A percentile compares a stretch with the other conserved stretches of the same genome.
Conservation (phyloP, 2,329 filamentous ascomycete genomes). For the Colletotrichum eleusines region DNA sequence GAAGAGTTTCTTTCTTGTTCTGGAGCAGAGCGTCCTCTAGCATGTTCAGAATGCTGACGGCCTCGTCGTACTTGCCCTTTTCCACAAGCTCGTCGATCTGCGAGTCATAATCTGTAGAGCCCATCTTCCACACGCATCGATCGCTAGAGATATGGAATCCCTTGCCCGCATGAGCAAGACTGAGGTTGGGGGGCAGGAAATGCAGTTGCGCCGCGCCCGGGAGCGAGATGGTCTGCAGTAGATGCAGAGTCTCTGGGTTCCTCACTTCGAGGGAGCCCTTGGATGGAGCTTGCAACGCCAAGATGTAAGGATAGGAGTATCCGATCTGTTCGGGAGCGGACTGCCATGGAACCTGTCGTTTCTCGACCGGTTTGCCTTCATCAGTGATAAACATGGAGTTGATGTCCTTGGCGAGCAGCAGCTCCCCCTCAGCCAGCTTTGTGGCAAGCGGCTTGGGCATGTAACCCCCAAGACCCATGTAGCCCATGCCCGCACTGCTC, state of each 20-base stretch:
- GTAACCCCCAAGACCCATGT: slow-evolving; percentile 93
- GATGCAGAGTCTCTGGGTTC: slow-evolving; percentile 90
- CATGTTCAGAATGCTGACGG: slow-evolving; percentile 88
- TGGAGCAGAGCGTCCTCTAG: slow-evolving; percentile 91
- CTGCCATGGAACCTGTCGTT: slow-evolving; percentile 92
- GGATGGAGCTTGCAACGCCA: slow-evolving; percentile 84
- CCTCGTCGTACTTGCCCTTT: slow-evolving; percentile 84
- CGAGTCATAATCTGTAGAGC: slow-evolving; percentile 88
- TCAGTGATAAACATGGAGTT: slow-evolving; percentile 93
- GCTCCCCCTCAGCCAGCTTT: slow-evolving; percentile 82
- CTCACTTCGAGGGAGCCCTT: slow-evolving; percentile 91
- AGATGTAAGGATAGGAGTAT: slow-evolving; percentile 96
- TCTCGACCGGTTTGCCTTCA: slow-evolving; percentile 83
- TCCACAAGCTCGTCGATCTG: slow-evolving; percentile 87
- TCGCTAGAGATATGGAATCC: slow-evolving; percentile 95
- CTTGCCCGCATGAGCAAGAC: slow-evolving; percentile 95
- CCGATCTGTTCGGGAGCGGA: slow-evolving; percentile 89
- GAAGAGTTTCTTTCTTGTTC: slow-evolving; percentile 83
- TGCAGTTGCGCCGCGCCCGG: slow-evolving; percentile 87
- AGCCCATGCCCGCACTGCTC: slow-evolving; percentile 90
- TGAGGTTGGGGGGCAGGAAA: slow-evolving; percentile 92
- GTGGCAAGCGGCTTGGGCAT: slow-evolving; percentile 91
- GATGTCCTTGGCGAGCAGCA: slow-evolving; percentile 96
- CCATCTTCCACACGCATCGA: slow-evolving; percentile 95
- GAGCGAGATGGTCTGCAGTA: slow-evolving; percentile 86